A percentile compares a stretch with the other conserved stretches of the same genome.
Evolutionary conservation across 345 rosid species (phyloP).

Genomic region (Brassica cretica): DNA sequence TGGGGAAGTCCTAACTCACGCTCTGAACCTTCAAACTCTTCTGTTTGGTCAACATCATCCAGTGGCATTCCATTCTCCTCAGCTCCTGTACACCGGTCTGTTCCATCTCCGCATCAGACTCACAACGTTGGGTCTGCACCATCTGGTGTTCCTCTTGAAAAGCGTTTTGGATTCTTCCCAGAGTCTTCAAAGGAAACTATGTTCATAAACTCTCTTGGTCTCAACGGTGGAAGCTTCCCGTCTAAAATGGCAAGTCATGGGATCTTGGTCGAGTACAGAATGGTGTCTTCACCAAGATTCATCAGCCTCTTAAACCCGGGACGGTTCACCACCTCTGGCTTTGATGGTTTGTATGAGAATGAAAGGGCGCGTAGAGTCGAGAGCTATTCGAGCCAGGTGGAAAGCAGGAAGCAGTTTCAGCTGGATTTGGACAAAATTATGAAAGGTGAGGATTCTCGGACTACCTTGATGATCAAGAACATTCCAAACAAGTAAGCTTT

Average conservation of each 20-base stretch:
- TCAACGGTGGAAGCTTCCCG: constrained; percentile 37
- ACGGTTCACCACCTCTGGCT: constrained; percentile 42
- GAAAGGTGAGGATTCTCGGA: constrained; percentile 60
- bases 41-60: constrained; percentile 71
- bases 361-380: constrained; percentile 63
- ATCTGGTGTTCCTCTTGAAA: constrained; percentile 73
- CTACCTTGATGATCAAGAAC: constrained; percentile 66
- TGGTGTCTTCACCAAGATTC: constrained; percentile 73
- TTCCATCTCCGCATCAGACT: constrained; percentile 49
- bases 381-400: constrained; percentile 56
- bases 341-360: constrained; percentile 63
- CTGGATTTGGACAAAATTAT: constrained; percentile 79
- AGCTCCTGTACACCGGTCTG: constrained; percentile 48
- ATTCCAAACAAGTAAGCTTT: constrained; percentile 60
- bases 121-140: constrained; percentile 95
- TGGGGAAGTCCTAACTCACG: constrained; percentile 84
- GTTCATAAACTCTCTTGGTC: constrained; percentile 45
- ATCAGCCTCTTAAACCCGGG: constrained; percentile 64
- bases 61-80: constrained; percentile 60
- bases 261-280: constrained; percentile 54
- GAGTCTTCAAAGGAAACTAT: constrained; percentile 71
- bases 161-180: constrained; percentile 70
- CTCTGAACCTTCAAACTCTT: constrained; percentile 54
- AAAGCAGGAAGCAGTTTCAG: constrained; percentile 73
- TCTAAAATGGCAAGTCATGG: constrained; percentile 49